Conservation (phyloP, 1,284 basidiomycete genomes). For the Austroboletus niveus region DNA sequence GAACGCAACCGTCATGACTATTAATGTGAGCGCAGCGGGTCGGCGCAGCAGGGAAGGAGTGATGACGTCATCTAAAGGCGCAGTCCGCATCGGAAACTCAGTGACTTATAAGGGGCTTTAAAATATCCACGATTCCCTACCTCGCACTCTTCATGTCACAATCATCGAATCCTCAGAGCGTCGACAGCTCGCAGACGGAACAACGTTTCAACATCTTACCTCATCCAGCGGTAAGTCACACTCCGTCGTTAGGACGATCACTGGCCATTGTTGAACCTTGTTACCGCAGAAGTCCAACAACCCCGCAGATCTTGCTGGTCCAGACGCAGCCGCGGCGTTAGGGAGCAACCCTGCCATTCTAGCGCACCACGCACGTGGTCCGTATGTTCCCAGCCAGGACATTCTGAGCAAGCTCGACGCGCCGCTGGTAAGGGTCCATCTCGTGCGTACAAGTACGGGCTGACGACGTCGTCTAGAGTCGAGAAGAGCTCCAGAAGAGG, state of each 20-base stretch:
- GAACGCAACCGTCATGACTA: not conserved
- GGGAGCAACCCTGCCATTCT: conserved; percentile 26
- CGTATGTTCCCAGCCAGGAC: conserved; percentile 39
- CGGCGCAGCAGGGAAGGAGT: not conserved
- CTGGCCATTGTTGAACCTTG: not conserved
- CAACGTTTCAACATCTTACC: conserved; percentile 43
- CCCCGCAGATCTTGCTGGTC: conserved; percentile 41
- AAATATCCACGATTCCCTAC: not conserved
- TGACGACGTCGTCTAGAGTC: conserved; percentile 18
- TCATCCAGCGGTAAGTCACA: conserved; percentile 46
- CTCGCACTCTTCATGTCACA: conserved; percentile 13
- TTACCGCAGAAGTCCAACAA: conserved; percentile 45
- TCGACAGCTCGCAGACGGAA: conserved; percentile 22
- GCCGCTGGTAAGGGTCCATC: conserved; percentile 27
- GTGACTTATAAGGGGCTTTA: conserved; percentile 3
- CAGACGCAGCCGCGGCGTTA: conserved; percentile 38
- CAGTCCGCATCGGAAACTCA: not conserved
- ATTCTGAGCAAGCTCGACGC: conserved; percentile 30
- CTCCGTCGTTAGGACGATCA: not conserved
- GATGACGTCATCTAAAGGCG: conserved; percentile 20
- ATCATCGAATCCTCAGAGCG: conserved; percentile 3
- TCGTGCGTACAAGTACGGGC: not conserved
- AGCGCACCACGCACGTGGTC: conserved; percentile 45
- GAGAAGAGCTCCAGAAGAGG: conserved; percentile 28
- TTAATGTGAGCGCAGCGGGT: not conserved